A percentile compares a stretch with the other conserved stretches of the same genome.
phyloP scores from a whole-genome alignment of 768 basidiomycete genomes.

The Amanita polypyramis region DNA sequence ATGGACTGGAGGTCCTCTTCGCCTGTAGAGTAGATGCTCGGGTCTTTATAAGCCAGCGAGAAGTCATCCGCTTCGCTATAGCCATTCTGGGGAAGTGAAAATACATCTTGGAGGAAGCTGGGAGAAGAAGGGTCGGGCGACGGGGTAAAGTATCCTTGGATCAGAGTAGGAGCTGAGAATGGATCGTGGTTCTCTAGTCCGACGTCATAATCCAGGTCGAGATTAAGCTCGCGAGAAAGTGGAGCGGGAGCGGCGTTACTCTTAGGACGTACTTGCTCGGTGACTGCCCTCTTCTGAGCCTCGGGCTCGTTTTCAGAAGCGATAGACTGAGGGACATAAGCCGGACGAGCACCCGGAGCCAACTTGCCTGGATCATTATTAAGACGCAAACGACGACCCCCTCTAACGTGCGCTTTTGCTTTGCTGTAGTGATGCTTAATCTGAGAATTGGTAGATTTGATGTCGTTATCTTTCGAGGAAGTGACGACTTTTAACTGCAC shows the following conservation, averaged over 20 bases:
- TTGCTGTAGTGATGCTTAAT: conserved; percentile 3
- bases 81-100: background rate
- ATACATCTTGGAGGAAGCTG: background rate
- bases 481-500: conserved; percentile 14
- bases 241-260: background rate
- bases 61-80: background rate
- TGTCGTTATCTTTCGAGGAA: conserved; percentile 1
- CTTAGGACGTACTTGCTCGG: background rate
- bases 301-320: background rate
- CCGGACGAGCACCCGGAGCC: background rate
- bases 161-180: conserved; percentile 1
- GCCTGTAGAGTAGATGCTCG: conserved; percentile 11
- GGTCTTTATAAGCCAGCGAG: background rate
- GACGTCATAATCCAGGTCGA: conserved; percentile 2
- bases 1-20: conserved; percentile 9
- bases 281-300: background rate
- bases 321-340: background rate
- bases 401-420: conserved; percentile 2
- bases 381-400: conserved; percentile 6
- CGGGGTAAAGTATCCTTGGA: background rate
- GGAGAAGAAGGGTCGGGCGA: conserved; percentile 1
- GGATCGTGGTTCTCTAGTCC: conserved; percentile 4
- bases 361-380: background rate
- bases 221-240: conserved; percentile 2
- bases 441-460: conserved; percentile 5